These are phyloP conservation scores for Boletellus deceptivus DNA, from an alignment of 1,284 basidiomycete species.

Conservation along the genomic window DNA sequence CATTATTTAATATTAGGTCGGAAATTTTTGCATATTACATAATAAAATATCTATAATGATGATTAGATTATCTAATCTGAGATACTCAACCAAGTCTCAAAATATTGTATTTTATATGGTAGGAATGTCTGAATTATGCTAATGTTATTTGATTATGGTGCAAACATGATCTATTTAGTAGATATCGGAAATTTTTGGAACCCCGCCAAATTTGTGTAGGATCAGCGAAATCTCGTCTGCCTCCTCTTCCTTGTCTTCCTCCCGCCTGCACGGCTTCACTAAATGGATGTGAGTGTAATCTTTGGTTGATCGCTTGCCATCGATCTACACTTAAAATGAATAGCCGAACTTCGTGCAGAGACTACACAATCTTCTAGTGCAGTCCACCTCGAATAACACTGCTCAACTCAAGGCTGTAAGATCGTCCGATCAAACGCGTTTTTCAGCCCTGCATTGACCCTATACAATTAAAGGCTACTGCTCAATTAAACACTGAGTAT, in stretches of 20 bases:
- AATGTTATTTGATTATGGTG: no score
- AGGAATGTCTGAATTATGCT: no score
- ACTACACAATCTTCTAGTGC: constrained; percentile 81
- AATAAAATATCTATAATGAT: no score
- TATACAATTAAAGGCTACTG: constrained; percentile 69
- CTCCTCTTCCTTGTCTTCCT: constrained; percentile 13
- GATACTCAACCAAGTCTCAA: no score
- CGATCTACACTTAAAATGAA: constrained; percentile 2
- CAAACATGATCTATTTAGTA: no score
- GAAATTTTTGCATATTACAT: no score
- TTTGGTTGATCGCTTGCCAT: neutral
- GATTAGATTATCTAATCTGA: no score
- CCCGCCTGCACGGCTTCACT: constrained; percentile 14
- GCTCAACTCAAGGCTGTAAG: constrained; percentile 83
- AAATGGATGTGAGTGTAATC: constrained; percentile 31
- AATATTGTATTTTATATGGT: no score
- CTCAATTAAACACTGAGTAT: constrained; percentile 86
- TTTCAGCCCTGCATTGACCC: constrained; percentile 12
- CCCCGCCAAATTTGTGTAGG: constrained; percentile 34
- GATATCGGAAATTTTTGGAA: constrained; percentile 32
- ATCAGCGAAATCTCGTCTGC: constrained; percentile 27
- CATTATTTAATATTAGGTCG: no score
- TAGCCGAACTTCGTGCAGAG: constrained; percentile 72
- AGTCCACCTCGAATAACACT: constrained; percentile 86
- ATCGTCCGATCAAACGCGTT: constrained; percentile 28